These are phyloP conservation scores for Vanderwaltozyma verrucispora DNA, from an alignment of 805 yeast genomes.

Conservation along the genomic window DNA sequence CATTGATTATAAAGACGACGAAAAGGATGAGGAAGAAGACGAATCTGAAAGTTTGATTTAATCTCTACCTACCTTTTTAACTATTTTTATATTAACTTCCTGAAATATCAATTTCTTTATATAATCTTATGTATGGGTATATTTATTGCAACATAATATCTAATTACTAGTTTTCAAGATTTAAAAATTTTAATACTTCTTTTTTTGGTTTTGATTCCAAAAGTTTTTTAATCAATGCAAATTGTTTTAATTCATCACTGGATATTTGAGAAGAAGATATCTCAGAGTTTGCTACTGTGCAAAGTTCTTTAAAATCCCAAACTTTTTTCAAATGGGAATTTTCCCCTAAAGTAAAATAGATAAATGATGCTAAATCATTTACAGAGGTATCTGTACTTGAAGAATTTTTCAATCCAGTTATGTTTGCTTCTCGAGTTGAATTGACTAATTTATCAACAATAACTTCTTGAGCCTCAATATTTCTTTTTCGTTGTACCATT, in stretches of 20 bases:
- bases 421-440: slow-evolving; percentile 14
- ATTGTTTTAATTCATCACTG: slow-evolving; percentile 37
- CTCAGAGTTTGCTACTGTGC: slow-evolving; percentile 31
- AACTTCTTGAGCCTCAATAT: slow-evolving; percentile 26
- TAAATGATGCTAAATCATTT: slow-evolving; percentile 17
- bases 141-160: not conserved
- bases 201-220: slow-evolving; percentile 64
- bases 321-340: slow-evolving; percentile 24
- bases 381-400: not conserved
- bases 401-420: slow-evolving; percentile 1
- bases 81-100: too few species aligned
- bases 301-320: slow-evolving; percentile 39
- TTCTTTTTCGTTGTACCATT: slow-evolving; percentile 32
- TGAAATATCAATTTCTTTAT: too few species aligned
- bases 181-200: slow-evolving; percentile 48
- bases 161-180: slow-evolving; percentile 8
- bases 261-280: slow-evolving; percentile 6
- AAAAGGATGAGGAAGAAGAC: slow-evolving; percentile 28
- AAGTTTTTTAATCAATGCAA: slow-evolving; percentile 46
- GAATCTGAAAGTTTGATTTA: slow-evolving; percentile 11
- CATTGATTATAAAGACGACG: slow-evolving; percentile 29
- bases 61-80: not conserved
- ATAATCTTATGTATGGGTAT: not conserved
- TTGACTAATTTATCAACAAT: slow-evolving; percentile 24
- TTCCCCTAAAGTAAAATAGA: slow-evolving; percentile 31